phyloP scores from a whole-genome alignment of 2,329 filamentous ascomycete genomes.

The Phyllosticta citribraziliensis region DNA sequence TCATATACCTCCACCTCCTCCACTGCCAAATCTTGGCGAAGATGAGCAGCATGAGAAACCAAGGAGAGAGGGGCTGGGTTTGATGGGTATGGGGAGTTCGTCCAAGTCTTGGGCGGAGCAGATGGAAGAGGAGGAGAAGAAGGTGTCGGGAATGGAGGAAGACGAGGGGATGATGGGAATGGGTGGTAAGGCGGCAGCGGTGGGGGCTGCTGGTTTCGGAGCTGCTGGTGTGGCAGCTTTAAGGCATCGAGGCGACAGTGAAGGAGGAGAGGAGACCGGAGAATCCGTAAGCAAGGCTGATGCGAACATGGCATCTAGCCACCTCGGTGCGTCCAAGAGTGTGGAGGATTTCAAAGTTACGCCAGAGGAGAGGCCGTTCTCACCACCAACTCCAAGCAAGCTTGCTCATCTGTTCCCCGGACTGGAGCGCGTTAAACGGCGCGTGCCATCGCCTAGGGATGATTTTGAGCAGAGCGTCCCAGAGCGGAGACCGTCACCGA shows the following conservation, averaged over 20 bases:
- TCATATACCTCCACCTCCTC: background rate
- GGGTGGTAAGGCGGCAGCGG: background rate
- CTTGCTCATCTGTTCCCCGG: conserved; percentile 10
- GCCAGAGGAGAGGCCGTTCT: background rate
- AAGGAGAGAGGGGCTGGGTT: background rate
- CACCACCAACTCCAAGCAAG: conserved; percentile 9
- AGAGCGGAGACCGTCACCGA: background rate
- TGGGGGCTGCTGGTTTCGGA: background rate
- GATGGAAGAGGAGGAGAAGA: background rate
- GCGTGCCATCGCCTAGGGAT: conserved; percentile 21
- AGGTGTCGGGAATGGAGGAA: background rate
- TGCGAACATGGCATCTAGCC: background rate
- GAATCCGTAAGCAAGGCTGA: background rate
- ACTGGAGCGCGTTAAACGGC: conserved; percentile 22
- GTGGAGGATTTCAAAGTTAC: background rate
- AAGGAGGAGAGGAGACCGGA: background rate
- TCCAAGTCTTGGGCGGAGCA: conserved; percentile 2
- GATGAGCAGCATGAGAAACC: background rate
- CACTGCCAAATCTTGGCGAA: background rate
- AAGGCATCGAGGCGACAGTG: background rate
- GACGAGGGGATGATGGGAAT: background rate
- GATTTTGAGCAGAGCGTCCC: background rate
- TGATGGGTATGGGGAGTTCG: background rate
- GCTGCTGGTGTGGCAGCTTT: background rate
- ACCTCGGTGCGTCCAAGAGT: background rate